Percentiles rank a stretch among this genome's conserved stretches.
phyloP scores from a whole-genome alignment of 2,329 filamentous ascomycete genomes.

The Ophiostoma ulmi region DNA sequence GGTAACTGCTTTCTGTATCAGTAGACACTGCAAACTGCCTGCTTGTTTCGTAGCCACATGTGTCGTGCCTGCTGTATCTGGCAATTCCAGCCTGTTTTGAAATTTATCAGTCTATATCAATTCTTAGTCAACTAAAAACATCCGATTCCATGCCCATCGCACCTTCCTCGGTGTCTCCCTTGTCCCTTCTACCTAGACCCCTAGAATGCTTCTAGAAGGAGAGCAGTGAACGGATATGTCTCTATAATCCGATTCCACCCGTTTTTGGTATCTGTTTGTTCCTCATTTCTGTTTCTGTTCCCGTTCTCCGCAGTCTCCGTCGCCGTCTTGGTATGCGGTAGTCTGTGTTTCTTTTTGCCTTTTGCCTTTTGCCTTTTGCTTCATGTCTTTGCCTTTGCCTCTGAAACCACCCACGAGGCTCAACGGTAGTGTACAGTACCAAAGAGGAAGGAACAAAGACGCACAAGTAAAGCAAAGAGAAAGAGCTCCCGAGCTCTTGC shows the following conservation, averaged over 20 bases:
- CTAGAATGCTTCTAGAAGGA: slow-evolving; percentile 8
- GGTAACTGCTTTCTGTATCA: not conserved
- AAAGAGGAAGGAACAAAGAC: slow-evolving; percentile 6
- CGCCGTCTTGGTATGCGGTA: not conserved
- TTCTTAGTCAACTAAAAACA: not conserved
- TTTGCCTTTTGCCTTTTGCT: too few relatives aligned
- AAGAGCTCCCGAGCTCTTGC: not conserved
- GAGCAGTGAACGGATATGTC: not conserved
- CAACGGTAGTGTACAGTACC: not conserved
- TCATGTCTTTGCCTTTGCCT: not conserved
- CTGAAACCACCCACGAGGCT: not conserved
- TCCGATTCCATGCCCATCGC: not conserved
- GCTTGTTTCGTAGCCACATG: not conserved
- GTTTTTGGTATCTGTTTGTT: not conserved
- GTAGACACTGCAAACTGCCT: not conserved
- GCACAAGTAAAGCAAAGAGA: not conserved
- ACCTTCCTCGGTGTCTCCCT: not conserved
- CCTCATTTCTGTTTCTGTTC: not conserved
- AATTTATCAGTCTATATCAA: not conserved
- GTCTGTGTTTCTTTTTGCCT: too few relatives aligned
- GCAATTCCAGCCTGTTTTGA: not conserved
- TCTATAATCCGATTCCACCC: not conserved
- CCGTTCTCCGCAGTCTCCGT: not conserved
- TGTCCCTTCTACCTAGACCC: not conserved
- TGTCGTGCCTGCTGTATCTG: slow-evolving; percentile 4